Conservation (phyloP, 1,284 basidiomycete species). For the Vanrija humicola region DNA sequence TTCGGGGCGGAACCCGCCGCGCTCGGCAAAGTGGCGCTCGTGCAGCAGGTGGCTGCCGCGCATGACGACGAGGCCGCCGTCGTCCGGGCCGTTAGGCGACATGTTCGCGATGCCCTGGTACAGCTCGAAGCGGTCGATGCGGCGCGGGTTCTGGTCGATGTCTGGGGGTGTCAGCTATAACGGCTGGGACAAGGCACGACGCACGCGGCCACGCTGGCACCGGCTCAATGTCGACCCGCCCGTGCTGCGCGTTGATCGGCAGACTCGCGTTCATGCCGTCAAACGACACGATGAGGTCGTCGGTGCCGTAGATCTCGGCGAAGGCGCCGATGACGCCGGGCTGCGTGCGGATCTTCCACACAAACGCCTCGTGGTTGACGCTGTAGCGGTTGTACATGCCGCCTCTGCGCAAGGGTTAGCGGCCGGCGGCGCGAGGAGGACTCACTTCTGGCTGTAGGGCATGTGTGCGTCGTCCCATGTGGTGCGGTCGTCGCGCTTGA, state of each 20-base stretch:
- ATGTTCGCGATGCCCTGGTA: slow-evolving; percentile 24
- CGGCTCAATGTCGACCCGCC: slow-evolving; percentile 6
- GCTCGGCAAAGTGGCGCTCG: slow-evolving; percentile 10
- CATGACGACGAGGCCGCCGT: slow-evolving; percentile 20
- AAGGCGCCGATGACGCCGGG: slow-evolving; percentile 30
- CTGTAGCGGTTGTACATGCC: slow-evolving; percentile 24
- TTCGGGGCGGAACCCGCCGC: slow-evolving; percentile 7
- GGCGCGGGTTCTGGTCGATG: slow-evolving; percentile 19
- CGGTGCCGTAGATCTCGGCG: slow-evolving; percentile 32
- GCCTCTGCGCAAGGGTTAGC: slow-evolving; percentile 3
- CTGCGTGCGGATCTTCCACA: slow-evolving; percentile 35
- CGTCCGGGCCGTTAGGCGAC: slow-evolving; percentile 16
- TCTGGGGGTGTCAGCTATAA: slow-evolving; percentile 6
- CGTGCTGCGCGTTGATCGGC: slow-evolving; percentile 6
- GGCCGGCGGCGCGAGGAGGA: background rate
- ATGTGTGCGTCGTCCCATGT: slow-evolving; percentile 31
- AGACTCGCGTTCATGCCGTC: slow-evolving; percentile 20
- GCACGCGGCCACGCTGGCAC: slow-evolving; percentile 19
- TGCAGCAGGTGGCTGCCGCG: slow-evolving; percentile 12
- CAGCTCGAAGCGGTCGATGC: slow-evolving; percentile 11
- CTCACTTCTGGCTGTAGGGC: slow-evolving; percentile 5
- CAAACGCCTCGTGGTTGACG: slow-evolving; percentile 37
- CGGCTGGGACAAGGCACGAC: too few relatives aligned
- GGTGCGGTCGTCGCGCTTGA: slow-evolving; percentile 32
- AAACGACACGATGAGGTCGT: slow-evolving; percentile 38